phyloP scores from a whole-genome alignment of 176 grass and related monocot genomes.

The Cocos nucifera region DNA sequence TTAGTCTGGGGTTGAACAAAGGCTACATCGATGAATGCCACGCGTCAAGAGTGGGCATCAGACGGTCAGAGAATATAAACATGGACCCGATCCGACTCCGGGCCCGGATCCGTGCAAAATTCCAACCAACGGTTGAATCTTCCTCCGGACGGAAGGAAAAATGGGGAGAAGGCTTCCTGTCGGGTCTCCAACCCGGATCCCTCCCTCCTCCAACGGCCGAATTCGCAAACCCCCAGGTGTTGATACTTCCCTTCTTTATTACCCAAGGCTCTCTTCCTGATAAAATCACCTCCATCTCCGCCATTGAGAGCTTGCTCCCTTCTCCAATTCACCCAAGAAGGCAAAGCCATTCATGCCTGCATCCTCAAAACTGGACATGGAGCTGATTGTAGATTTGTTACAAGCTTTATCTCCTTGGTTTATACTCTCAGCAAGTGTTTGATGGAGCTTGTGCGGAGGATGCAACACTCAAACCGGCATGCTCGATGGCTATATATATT shows the following conservation, averaged over 20 bases:
- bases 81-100: too few relatives aligned
- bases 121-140: too few relatives aligned
- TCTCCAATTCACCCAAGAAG: conserved; percentile 3
- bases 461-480: conserved; percentile 5
- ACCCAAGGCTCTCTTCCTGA: conserved; percentile 1
- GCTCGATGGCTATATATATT: not conserved
- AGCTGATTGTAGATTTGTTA: conserved; percentile 7
- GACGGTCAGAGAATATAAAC: too few relatives aligned
- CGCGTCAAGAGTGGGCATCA: too few relatives aligned
- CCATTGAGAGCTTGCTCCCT: conserved; percentile 20
- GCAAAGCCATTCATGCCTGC: conserved; percentile 26
- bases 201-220: not conserved
- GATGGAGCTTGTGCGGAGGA: conserved; percentile 6
- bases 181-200: not conserved
- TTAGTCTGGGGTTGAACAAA: too few relatives aligned
- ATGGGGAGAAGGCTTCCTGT: too few relatives aligned
- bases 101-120: too few relatives aligned
- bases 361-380: conserved; percentile 19
- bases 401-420: conserved; percentile 17
- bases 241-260: conserved; percentile 6
- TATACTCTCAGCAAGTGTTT: conserved; percentile 23
- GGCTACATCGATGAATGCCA: too few relatives aligned
- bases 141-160: too few relatives aligned
- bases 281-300: conserved; percentile 27
- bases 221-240: too few relatives aligned